Percentiles rank a stretch among this genome's conserved stretches.
Conservation (phyloP, 2,329 filamentous ascomycete genomes). For the Venturia effusa region DNA sequence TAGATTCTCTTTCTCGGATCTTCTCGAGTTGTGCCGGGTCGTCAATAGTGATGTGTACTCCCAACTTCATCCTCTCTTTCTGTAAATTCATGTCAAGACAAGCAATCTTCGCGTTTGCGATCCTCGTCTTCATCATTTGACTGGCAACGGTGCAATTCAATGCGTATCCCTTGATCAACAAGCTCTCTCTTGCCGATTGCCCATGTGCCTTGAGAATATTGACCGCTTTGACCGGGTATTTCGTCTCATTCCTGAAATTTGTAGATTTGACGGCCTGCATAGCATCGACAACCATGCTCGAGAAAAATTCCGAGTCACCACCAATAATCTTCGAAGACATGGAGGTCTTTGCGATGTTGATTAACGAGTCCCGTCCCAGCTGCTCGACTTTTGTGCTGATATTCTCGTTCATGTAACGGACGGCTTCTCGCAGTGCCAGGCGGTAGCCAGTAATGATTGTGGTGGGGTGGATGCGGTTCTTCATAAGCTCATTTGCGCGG, state of each 20-base stretch:
- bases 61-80: conserved; percentile 98
- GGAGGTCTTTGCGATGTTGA: conserved; percentile 95
- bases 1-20: conserved; percentile 84
- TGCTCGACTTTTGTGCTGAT: conserved; percentile 92
- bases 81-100: conserved; percentile 96
- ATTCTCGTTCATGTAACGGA: conserved; percentile 99
- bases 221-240: conserved; percentile 98
- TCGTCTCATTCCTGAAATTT: conserved; percentile 81
- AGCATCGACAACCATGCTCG: conserved; percentile 92
- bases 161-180: conserved; percentile 91
- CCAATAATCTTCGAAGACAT: conserved; percentile 99
- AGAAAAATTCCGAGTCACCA: conserved; percentile 89
- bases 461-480: conserved; percentile 98
- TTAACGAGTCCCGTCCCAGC: conserved; percentile 76
- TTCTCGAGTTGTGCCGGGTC: conserved; percentile 96
- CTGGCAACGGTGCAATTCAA: conserved; percentile 98
- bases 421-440: conserved; percentile 85
- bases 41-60: conserved; percentile 95
- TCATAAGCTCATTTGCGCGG: conserved; percentile 95
- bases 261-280: conserved; percentile 91
- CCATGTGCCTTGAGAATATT: conserved; percentile 98
- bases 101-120: conserved; percentile 92
- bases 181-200: conserved; percentile 78
- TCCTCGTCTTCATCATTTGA: conserved; percentile 90
- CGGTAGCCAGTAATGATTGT: conserved; percentile 99